Conservation (phyloP, 2,329 filamentous ascomycete species). For the Trichoderma sp. region DNA sequence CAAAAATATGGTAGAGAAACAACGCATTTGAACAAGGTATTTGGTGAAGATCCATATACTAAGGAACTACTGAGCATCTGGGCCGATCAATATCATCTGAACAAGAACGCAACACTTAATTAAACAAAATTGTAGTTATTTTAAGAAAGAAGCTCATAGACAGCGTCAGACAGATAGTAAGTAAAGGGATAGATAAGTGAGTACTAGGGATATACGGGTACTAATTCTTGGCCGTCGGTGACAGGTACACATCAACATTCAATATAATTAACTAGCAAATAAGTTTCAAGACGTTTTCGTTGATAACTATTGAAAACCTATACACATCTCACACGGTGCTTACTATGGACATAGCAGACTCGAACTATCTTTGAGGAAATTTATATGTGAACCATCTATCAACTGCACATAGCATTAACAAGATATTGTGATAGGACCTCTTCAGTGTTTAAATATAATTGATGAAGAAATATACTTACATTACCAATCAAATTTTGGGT, state of each 20-base stretch:
- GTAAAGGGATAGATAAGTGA: neutral
- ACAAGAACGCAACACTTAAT: neutral
- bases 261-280: neutral
- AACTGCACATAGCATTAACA: too few relatives aligned
- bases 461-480: too few relatives aligned
- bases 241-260: neutral
- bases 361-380: too few relatives aligned
- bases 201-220: rapidly evolving
- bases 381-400: too few relatives aligned
- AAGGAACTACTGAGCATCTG: neutral
- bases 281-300: neutral
- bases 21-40: neutral
- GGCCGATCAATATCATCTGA: neutral
- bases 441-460: too few relatives aligned
- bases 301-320: too few relatives aligned
- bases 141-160: neutral
- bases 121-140: too few relatives aligned
- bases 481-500: too few relatives aligned
- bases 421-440: too few relatives aligned
- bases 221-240: neutral
- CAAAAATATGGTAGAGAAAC: neutral
- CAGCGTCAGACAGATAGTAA: too few relatives aligned
- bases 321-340: too few relatives aligned
- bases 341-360: too few relatives aligned
- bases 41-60: neutral